Base-by-base conservation (phyloP, 1,284 basidiomycete species). In the Phlebopus sp. region DNA sequence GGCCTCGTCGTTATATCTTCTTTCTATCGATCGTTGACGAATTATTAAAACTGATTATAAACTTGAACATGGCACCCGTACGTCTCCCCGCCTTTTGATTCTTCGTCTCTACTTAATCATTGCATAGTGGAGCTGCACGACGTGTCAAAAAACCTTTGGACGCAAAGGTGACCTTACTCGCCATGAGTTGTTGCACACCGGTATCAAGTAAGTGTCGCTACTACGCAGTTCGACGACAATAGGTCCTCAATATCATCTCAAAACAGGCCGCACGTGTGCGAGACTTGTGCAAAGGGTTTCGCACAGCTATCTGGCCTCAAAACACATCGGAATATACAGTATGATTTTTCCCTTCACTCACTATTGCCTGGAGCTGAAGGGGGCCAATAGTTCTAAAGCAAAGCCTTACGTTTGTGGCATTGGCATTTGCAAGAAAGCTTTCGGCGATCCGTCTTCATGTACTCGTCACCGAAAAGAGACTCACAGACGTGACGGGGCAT, bases 381-480 rank as follows among this genome's bases (percentile, higher is more conserved):
- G 36, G 15, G 44, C 36, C 39, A 29, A 23, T 47, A 86, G 84
- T 53, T 76, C 79, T 11, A 68, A 67, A 19, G 61, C 47, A 4
- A 82, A 77, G 59, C 84, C 82, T 4, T 73, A 70, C 56, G 39
- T 37, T 7, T 87, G 85, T 55, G 65, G 65, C 8, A 65, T 69
- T 34, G 55, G 61, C 14, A 62, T 58, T 15, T 86, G 83, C 56
- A 51, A 40, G 6, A 67, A 72, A 25, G 60, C 65, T 11, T 86
- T 86, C 50, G 76, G 77, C 11, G 83, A 86, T 55, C 82, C 81
- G 6, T 85, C 84, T 0, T 85, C 84, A 34, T 67, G 78, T 50
- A 67, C 74, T 23, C 77, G 83, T 5, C 84, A 86, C 56, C 69
- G 71, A 42, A 78, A 75, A 58, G 83, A 86, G 59, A 73, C 66